A percentile compares a stretch with the other conserved stretches of the same genome.
These are phyloP conservation scores for Beauveria varroae DNA, from an alignment of 2,329 filamentous ascomycete species.

Conservation along the genomic window DNA sequence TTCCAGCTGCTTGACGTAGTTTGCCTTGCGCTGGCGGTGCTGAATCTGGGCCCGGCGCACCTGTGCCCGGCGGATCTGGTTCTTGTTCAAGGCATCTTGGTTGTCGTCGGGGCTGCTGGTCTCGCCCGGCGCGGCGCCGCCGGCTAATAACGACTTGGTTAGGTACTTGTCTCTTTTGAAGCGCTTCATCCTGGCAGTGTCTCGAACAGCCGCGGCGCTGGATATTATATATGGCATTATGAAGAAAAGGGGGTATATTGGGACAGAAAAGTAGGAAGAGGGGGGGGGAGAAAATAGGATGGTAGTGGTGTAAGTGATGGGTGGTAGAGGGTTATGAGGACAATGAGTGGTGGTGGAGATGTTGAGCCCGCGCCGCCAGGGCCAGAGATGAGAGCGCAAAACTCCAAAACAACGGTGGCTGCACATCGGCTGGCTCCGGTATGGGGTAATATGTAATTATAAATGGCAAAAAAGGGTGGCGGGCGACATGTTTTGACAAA, in stretches of 20 bases:
- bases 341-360: not conserved
- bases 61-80: slow-evolving; percentile 41
- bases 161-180: slow-evolving; percentile 4
- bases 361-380: not conserved
- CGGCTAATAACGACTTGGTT: slow-evolving; percentile 5
- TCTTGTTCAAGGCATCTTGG: slow-evolving; percentile 28
- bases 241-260: not conserved
- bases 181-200: slow-evolving; percentile 8
- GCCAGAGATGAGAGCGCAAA: not conserved
- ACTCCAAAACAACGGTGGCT: not conserved
- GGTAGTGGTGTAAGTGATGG: not conserved
- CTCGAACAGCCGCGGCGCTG: slow-evolving; percentile 6
- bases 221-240: slow-evolving; percentile 10
- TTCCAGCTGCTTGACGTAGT: slow-evolving; percentile 48
- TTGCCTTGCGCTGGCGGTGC: slow-evolving; percentile 48
- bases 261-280: not conserved
- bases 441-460: not conserved
- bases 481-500: not conserved
- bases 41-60: slow-evolving; percentile 47
- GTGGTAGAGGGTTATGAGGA: not conserved
- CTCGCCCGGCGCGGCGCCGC: not conserved
- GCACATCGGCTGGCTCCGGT: not conserved
- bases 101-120: slow-evolving; percentile 10
- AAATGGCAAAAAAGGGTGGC: not conserved
- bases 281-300: not conserved